Base-by-base conservation (phyloP, 768 basidiomycete genomes). In the Podaxis rugospora region DNA sequence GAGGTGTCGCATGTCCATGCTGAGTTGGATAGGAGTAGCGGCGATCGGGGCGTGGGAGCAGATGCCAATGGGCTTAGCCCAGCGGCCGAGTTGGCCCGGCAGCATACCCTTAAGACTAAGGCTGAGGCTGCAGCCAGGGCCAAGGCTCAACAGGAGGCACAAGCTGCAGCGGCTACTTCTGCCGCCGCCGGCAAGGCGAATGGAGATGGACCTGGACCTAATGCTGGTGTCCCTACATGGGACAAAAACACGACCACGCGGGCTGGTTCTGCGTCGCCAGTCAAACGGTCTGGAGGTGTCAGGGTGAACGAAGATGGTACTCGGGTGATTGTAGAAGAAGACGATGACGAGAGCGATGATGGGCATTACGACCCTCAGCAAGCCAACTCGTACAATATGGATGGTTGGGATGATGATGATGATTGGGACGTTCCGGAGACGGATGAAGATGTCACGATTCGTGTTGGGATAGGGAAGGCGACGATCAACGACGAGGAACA, bases 81-180 rank as follows among this genome's bases (percentile, higher is more conserved):
- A 5, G 95, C 95, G 14, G 95, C 95, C 2, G 88, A 90, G 71
- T 81, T 96, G 10, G 94, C 92, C 1, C 71, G 95, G 44, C 92
- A 95, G 71, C 94, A 96, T 72, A 97, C 95, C 4, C 83, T 97
- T 62, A 92, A 89, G 78, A 91, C 83, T 58, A 92, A 91, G 65
- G 90, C 90, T 9, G 89, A 89, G 70, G 89, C 87, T 14, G 89
- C 88, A 28, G 88, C 86, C 0, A 80, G 74, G 67, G 84, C 82
- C 14, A 85, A 84, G 69, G 83, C 81, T 47, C 80, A 82, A 61
- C 75, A 78, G 55, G 85, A 84, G 63, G 83, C 83, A 3, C 63
- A 65, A 37, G 51, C 54, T 25, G 64, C 78, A 2, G 80, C 78
- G 14, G 78, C 76, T 0, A 76, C 72, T 36, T 74, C 80, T 46